Conservation (phyloP, 768 basidiomycete species). For the Cystofilobasidium capitatum region DNA sequence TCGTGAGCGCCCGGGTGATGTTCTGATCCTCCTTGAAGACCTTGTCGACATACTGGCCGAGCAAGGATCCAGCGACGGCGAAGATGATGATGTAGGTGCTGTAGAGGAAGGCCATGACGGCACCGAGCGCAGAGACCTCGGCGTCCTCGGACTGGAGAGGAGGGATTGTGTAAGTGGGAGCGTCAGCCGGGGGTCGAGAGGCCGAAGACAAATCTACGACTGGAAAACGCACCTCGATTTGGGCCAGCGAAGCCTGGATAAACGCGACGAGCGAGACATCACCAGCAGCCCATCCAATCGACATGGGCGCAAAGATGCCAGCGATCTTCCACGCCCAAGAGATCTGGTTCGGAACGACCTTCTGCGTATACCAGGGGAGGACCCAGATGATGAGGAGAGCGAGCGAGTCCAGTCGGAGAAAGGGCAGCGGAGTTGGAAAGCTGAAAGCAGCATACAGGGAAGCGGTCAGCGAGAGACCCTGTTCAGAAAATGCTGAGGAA, state of each 20-base stretch:
- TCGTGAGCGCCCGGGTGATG: constrained; percentile 28
- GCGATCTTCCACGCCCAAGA: constrained; percentile 30
- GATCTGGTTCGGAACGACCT: constrained; percentile 26
- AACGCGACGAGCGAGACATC: constrained; percentile 37
- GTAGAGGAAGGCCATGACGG: constrained; percentile 35
- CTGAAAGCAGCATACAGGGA: no score
- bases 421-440: constrained; percentile 32
- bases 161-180: no score
- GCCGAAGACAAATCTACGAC: no score
- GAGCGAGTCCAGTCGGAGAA: constrained; percentile 30
- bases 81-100: constrained; percentile 17
- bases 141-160: constrained; percentile 4
- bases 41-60: constrained; percentile 35
- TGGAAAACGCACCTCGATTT: no score
- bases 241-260: constrained; percentile 33
- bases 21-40: constrained; percentile 24
- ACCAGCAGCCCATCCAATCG: constrained; percentile 35
- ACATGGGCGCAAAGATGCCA: constrained; percentile 9
- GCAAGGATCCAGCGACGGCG: constrained; percentile 32
- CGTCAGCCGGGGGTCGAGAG: no score
- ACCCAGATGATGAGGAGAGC: constrained; percentile 35
- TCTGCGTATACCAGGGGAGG: constrained; percentile 30
- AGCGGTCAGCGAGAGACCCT: no score
- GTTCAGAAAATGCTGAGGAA: no score
- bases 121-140: constrained; percentile 34